These are phyloP conservation scores for Ocimum tenuiflorum DNA, from an alignment of 257 asterid genomes.

Conservation along the genomic window DNA sequence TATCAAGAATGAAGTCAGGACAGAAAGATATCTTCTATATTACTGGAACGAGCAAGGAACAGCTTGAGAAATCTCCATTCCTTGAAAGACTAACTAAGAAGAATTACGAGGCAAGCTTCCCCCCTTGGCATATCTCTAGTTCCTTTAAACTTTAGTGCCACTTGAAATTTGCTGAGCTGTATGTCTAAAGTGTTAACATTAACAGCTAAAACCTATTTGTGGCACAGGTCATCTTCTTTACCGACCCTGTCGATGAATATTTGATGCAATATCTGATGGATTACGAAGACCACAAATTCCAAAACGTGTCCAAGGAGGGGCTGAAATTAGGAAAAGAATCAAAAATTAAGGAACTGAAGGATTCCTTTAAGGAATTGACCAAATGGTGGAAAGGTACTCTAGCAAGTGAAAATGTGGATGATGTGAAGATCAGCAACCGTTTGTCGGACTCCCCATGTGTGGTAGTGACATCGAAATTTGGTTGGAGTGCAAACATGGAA, in stretches of 20 bases:
- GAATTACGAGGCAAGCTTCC: constrained; percentile 60
- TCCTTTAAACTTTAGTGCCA: neutral
- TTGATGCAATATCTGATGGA: constrained; percentile 95
- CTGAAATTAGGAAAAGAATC: constrained; percentile 77
- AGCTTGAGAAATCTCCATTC: constrained; percentile 94
- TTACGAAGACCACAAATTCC: constrained; percentile 90
- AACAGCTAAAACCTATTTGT: neutral
- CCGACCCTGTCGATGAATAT: constrained; percentile 91
- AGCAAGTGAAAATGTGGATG: constrained; percentile 77
- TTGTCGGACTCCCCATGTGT: constrained; percentile 83
- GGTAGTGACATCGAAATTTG: constrained; percentile 80
- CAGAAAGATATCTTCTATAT: constrained; percentile 95
- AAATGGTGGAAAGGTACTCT: constrained; percentile 93
- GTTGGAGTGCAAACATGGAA: constrained; percentile 96
- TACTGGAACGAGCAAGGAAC: constrained; percentile 92
- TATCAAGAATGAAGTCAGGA: constrained; percentile 85
- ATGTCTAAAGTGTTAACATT: too few relatives aligned
- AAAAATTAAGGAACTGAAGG: constrained; percentile 75
- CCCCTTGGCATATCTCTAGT: neutral
- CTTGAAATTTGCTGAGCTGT: neutral
- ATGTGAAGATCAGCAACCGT: constrained; percentile 89
- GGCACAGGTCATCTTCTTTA: constrained; percentile 73
- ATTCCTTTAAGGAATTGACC: constrained; percentile 68
- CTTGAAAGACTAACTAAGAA: constrained; percentile 85
- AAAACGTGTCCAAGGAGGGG: constrained; percentile 90